Base-by-base conservation (phyloP, 2,329 filamentous ascomycete genomes). In the Aspergillus sp. region DNA sequence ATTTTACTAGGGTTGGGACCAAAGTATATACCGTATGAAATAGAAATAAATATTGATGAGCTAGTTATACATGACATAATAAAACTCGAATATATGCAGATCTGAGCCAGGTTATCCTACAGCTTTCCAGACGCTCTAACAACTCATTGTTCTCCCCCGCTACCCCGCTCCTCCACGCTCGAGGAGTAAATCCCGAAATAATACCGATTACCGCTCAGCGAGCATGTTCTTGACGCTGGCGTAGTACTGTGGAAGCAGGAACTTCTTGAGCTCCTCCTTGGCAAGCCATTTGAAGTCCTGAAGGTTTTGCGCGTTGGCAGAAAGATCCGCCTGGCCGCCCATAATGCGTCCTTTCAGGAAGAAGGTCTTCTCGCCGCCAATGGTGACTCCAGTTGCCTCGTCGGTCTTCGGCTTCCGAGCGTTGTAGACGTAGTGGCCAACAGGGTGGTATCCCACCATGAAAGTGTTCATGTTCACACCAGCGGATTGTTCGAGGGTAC, bases 381-480 rank as follows among this genome's bases (percentile, higher is more conserved):
- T 76, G 64, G 80, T 57, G 57, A 62, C 67, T 57, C 62, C 69
- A 47, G 60, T 61, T 17, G 71, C 68, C 57, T 69, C 73, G 73
- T 70, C 82, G 77, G 65, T 75, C 70, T 66, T 75, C 72, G 70
- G 80, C 66, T 68, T 74, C 65, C 66, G 82, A 82, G 81, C 82
- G 62, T 85, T 78, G 60, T 79, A 79, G 64, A 90, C 81, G 69
- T 90, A 78, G 77, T 97, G 90, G 25, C 93, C 93, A 58, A 97
- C 84, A 11, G 95, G 95, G 58, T 90, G 89, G 68, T 92, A 92
- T 60, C 92, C 93, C 52, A 99, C 90, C 66, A 98, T 86, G 93
- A 95, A 99, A 55, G 92, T 97, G 81, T 98, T 98, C 93, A 99
- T 98, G 82, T 99, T 96, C 60, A 90, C 79, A 58, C 95, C 95